Evolutionary conservation across 352 stramenopile species (phyloP).

Genomic region (Phytophthora pini): DNA sequence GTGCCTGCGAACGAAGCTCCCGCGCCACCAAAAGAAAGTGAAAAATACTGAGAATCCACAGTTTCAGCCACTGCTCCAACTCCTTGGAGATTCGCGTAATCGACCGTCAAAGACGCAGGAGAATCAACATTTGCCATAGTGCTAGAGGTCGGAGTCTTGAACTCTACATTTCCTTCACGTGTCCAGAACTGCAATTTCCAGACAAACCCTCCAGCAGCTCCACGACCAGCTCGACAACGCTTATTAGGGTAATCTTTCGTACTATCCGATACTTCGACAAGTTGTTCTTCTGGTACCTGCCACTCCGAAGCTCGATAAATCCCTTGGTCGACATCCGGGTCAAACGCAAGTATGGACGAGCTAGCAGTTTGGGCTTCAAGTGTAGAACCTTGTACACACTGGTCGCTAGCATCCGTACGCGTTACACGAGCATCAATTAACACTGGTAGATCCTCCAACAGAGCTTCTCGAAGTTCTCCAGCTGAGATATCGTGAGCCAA

Average conservation of each 20-base stretch:
- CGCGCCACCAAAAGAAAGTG: constrained; percentile 89
- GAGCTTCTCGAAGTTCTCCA: constrained; percentile 51
- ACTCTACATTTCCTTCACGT: constrained; percentile 76
- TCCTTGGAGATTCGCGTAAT: constrained; percentile 47
- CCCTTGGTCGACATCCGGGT: constrained; percentile 28
- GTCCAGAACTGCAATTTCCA: constrained; percentile 95
- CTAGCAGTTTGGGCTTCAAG: constrained; percentile 54
- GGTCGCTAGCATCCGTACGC: constrained; percentile 65
- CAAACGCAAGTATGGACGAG: constrained; percentile 39
- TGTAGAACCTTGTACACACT: constrained; percentile 70
- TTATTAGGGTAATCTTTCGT: constrained; percentile 70
- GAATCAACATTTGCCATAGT: constrained; percentile 34
- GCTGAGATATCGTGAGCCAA: constrained; percentile 79
- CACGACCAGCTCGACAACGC: constrained; percentile 83
- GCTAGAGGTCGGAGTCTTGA: constrained; percentile 77
- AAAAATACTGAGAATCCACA: constrained; percentile 85
- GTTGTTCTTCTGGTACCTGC: constrained; percentile 51
- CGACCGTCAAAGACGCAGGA: constrained; percentile 47
- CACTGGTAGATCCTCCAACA: constrained; percentile 57
- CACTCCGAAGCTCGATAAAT: constrained; percentile 60
- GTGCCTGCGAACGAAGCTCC: constrained; percentile 70
- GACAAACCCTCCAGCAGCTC: constrained; percentile 77
- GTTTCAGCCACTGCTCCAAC: constrained; percentile 66
- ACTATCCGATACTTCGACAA: constrained; percentile 49
- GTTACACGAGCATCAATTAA: constrained; percentile 73